A percentile compares a stretch with the other conserved stretches of the same genome.
phyloP scores from a whole-genome alignment of 148 eudicot genomes.

The Beta vulgaris region DNA sequence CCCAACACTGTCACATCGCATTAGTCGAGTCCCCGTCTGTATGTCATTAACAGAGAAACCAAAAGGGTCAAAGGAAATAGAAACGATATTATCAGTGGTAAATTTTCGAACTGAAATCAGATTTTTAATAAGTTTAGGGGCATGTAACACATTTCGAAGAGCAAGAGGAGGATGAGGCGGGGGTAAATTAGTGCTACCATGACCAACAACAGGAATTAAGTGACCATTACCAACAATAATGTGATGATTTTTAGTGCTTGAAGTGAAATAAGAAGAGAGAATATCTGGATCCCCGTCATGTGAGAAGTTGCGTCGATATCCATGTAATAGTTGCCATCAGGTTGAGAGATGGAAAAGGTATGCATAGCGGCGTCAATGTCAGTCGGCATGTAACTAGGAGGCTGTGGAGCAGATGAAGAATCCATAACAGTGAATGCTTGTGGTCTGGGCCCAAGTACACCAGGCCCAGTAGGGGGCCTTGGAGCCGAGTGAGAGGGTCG shows the following conservation, averaged over 20 bases:
- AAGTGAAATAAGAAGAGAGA: too few relatives aligned
- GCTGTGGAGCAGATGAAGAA: not conserved
- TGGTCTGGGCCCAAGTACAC: not conserved
- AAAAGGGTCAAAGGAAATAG: too few relatives aligned
- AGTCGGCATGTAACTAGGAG: not conserved
- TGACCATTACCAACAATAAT: too few relatives aligned
- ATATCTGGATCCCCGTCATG: too few relatives aligned
- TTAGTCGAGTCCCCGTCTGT: too few relatives aligned
- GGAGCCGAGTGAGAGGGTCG: not conserved
- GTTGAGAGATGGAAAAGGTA: not conserved
- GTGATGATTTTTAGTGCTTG: too few relatives aligned
- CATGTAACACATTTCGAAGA: not conserved
- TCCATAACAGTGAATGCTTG: not conserved
- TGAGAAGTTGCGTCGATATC: not conserved
- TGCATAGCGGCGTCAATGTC: not conserved
- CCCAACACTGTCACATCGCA: too few relatives aligned
- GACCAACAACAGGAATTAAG: too few relatives aligned
- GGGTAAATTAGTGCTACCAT: not conserved
- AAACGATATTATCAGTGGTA: too few relatives aligned
- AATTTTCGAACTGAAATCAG: too few relatives aligned
- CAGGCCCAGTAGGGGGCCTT: not conserved
- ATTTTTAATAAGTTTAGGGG: too few relatives aligned
- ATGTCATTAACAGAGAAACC: too few relatives aligned
- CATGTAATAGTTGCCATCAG: not conserved
- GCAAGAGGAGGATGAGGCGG: not conserved